These are phyloP conservation scores for Ustilago loliicola DNA, from an alignment of 1,284 basidiomycete species.

Conservation along the genomic window DNA sequence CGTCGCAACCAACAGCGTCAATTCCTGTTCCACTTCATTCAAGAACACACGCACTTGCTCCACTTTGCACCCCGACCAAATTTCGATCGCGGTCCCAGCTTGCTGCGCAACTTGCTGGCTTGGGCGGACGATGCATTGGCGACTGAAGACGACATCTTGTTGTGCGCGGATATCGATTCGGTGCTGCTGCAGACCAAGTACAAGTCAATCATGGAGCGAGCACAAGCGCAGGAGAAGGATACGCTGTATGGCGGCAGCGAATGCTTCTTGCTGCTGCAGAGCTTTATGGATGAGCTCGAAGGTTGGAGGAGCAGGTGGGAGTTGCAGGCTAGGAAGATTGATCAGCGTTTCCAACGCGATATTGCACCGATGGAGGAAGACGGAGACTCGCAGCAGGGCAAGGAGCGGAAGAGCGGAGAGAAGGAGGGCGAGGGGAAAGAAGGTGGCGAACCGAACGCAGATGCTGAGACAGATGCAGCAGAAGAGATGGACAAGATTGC, in stretches of 20 bases:
- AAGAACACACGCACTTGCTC: slow-evolving; percentile 50
- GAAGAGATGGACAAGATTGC: slow-evolving; percentile 18
- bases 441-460: background rate
- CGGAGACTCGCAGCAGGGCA: background rate
- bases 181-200: slow-evolving; percentile 54
- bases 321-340: slow-evolving; percentile 46
- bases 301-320: slow-evolving; percentile 49
- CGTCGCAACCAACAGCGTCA: slow-evolving; percentile 43
- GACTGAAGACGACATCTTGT: slow-evolving; percentile 42
- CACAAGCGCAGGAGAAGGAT: slow-evolving; percentile 48
- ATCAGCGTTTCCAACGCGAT: slow-evolving; percentile 34
- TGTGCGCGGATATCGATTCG: slow-evolving; percentile 53
- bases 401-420: background rate
- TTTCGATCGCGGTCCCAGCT: slow-evolving; percentile 44
- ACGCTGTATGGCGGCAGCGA: slow-evolving; percentile 42
- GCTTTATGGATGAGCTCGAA: slow-evolving; percentile 51
- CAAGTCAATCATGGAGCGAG: slow-evolving; percentile 53
- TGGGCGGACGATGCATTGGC: slow-evolving; percentile 44
- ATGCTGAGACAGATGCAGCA: background rate
- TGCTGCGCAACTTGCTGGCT: slow-evolving; percentile 42
- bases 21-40: slow-evolving; percentile 55
- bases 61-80: slow-evolving; percentile 55
- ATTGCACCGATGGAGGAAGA: background rate
- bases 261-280: slow-evolving; percentile 48
- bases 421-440: background rate